These are phyloP conservation scores for Micractinium sp. DNA, from an alignment of 139 green algal species.

Conservation along the genomic window DNA sequence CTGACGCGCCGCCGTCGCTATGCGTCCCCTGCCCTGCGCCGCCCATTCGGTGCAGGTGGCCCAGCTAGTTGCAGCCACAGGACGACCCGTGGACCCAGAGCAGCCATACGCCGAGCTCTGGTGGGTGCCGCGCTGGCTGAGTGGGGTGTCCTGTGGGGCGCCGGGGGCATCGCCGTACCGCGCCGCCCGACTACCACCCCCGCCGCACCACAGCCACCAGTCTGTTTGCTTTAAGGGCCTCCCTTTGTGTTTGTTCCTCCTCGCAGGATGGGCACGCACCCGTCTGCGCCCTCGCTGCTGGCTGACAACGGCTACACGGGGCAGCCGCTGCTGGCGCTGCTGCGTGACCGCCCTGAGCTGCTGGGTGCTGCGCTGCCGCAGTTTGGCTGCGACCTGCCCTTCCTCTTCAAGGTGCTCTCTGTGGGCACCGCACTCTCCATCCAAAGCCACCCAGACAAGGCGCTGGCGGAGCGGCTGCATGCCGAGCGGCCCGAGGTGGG, in stretches of 20 bases:
- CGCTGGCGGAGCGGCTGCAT: constrained; percentile 90
- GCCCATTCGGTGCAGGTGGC: constrained; percentile 71
- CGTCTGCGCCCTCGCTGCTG: constrained; percentile 82
- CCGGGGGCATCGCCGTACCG: background rate
- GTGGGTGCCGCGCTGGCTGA: constrained; percentile 49
- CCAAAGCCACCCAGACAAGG: constrained; percentile 98
- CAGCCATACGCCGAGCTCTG: constrained; percentile 96
- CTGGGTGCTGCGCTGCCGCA: constrained; percentile 70
- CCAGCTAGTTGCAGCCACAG: constrained; percentile 70
- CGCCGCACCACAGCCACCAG: background rate
- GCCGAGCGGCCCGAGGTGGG: constrained; percentile 75
- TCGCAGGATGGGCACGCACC: constrained; percentile 94
- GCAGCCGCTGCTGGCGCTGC: constrained; percentile 65
- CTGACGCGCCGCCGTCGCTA: background rate
- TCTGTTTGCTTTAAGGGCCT: background rate
- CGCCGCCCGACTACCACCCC: background rate
- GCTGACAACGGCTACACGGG: constrained; percentile 27
- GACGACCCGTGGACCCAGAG: constrained; percentile 58
- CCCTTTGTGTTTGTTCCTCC: background rate
- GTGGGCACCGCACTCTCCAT: constrained; percentile 97
- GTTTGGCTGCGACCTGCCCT: constrained; percentile 88
- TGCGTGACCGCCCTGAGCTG: constrained; percentile 70
- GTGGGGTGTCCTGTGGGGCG: background rate
- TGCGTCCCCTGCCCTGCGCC: background rate
- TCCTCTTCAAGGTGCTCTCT: constrained; percentile 97